Conservation (phyloP, 129 eudicot genomes). For the Erigeron canadensis region DNA sequence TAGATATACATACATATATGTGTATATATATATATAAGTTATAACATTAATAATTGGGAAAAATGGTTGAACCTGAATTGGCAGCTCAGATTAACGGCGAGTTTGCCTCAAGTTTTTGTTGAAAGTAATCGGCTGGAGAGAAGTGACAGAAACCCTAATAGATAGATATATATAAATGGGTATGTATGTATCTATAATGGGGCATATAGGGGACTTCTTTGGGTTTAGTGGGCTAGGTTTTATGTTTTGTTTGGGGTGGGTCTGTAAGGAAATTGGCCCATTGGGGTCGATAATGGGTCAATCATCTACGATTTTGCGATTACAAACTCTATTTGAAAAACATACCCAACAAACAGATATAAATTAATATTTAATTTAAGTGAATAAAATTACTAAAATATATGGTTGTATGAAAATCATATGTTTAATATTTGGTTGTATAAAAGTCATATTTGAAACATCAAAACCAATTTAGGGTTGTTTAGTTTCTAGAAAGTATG, state of each 20-base stretch:
- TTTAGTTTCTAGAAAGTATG: too few relatives aligned
- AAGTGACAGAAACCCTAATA: constrained; percentile 23
- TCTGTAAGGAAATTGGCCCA: not conserved
- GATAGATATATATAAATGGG: not conserved
- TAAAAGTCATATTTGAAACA: too few relatives aligned
- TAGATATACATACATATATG: too few relatives aligned
- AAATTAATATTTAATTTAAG: too few relatives aligned
- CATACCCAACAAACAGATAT: too few relatives aligned
- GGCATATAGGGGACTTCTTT: not conserved
- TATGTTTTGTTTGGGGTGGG: not conserved
- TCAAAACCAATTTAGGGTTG: too few relatives aligned
- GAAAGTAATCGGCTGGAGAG: constrained; percentile 16
- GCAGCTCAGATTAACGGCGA: constrained; percentile 32
- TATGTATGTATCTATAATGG: not conserved
- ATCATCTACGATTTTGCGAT: too few relatives aligned
- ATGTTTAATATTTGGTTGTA: too few relatives aligned
- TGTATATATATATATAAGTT: not conserved
- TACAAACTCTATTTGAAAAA: too few relatives aligned
- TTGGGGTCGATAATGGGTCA: not conserved
- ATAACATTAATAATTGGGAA: not conserved
- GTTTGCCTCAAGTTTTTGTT: not conserved
- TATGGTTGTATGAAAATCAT: too few relatives aligned
- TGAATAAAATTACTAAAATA: too few relatives aligned
- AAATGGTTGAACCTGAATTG: not conserved
- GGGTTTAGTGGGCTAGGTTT: not conserved